These are phyloP conservation scores for Thelephora terrestris DNA, from an alignment of 1,284 basidiomycete species.

Conservation along the genomic window DNA sequence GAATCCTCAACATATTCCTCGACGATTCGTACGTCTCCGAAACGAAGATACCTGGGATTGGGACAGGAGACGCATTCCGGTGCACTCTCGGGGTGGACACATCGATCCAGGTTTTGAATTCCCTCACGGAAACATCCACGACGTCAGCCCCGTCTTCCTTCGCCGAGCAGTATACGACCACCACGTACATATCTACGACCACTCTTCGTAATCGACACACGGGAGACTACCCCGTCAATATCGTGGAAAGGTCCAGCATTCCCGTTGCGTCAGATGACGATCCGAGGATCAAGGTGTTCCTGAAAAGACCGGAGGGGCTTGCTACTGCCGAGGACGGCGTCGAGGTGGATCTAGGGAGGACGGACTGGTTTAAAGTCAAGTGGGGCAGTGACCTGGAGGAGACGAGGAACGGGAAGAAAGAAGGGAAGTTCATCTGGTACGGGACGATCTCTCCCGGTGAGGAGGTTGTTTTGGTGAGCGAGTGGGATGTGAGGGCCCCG, in stretches of 20 bases:
- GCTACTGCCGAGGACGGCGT: background rate
- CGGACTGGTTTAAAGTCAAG: background rate
- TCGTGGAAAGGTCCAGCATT: constrained; percentile 24
- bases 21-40: constrained; percentile 41
- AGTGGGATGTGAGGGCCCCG: constrained; percentile 43
- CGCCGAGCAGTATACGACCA: constrained; percentile 31
- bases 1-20: constrained; percentile 39
- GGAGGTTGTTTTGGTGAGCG: constrained; percentile 30
- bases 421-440: constrained; percentile 22
- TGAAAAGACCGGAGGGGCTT: background rate
- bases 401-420: constrained; percentile 13
- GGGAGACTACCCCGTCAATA: constrained; percentile 27
- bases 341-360: background rate
- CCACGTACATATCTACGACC: constrained; percentile 33
- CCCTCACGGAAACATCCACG: constrained; percentile 3
- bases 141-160: constrained; percentile 17
- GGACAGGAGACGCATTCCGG: constrained; percentile 37
- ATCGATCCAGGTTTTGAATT: constrained; percentile 36
- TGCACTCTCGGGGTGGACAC: constrained; percentile 46
- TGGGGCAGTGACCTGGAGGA: constrained; percentile 13
- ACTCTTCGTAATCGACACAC: constrained; percentile 39
- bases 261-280: background rate
- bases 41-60: constrained; percentile 37
- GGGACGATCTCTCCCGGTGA: constrained; percentile 16
- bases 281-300: constrained; percentile 11